Base-by-base conservation (phyloP, 2,329 filamentous ascomycete species). In the Fusarium chuoi region DNA sequence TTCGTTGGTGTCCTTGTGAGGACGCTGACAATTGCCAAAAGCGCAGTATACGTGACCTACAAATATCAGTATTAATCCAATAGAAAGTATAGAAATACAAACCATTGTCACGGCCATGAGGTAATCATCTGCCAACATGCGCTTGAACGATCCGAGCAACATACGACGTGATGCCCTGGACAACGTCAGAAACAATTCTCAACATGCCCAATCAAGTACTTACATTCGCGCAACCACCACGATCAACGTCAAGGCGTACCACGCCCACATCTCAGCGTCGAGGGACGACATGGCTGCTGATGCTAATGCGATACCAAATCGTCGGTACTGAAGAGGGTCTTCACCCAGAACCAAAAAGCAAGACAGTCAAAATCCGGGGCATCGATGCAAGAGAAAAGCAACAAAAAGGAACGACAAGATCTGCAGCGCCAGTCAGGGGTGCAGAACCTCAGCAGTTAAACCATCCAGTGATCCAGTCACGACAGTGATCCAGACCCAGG, bases 91-190 rank as follows among this genome's bases (percentile, higher is more conserved):
- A 10, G 17, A 15, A 7, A 7, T n/a, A 14, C 85, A 81, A 75
- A 89, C 78, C 65, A 87, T 81, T 3, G 87, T 86, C 38, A 88
- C 79, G 0, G 87, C 12, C 86, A 90, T 90, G 33, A 90, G 73
- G 70, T 83, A 87, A 76, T 91, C 89, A 70, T 91, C 89, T 11
- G 78, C 48, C 69, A 89, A 83, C 51, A 89, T 82, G 18, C 84
- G 83, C 52, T 79, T 84, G 65, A 87, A 80, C 4, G 88, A 86
- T 4, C 84, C 82, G 10, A 83, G 75, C 52, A 83, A 74, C 38
- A 83, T 63, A 42, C 80, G 81, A 62, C 85, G 81, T 17, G 83
- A 84, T 41, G 76, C 68, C 71, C 82, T 84, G 30, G 15, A 44
- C 3, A 1, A 9, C 38, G 54, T 74, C 41, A 73, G 70, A 7